Evolutionary conservation across 2,329 filamentous ascomycete genomes (phyloP), one percentile per base, ranked within the genome.

Genomic region (Berkeleyomyces rouxiae): DNA sequence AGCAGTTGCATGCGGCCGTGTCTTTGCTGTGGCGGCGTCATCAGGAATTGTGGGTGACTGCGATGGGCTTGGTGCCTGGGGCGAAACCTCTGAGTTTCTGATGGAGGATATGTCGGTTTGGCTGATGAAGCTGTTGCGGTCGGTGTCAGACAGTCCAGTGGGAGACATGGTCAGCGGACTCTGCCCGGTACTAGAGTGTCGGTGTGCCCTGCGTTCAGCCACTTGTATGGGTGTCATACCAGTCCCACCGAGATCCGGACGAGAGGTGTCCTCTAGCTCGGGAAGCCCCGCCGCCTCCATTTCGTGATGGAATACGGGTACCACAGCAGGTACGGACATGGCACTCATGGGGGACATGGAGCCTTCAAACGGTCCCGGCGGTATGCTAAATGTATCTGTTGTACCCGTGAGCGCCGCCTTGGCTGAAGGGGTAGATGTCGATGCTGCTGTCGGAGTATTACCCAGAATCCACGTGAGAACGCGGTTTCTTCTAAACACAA

Each of bases 381-480:
- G 9, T 42, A 42, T 40, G 4, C 46, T 49, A 4, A 49, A 55
- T 3, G 61, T 58, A 5, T 63, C 63, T 3, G 74, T 77, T 2
- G 75, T 76, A 60, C 76, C 69, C 0, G 78, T 79, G 0, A 72
- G 23, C 23, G 23, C 69, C 0, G 74, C 72, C 67, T 82, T 81
- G 55, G 73, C 71, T 57, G 64, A 23, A 23, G 23, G 64, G 36
- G 66, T 69, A 1, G 70, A 68, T 61, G 79, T 76, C 9, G 37
- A 10, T 13, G 4, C 31, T 13, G 46, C 23, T 42, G 43, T 13
- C 11, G 51, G 37, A 13, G 51, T 58, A 23, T 23, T 23, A 7
- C 75, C 76, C 61, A 73, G 74, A 61, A 83, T 75, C 81, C 81
- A 84, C 1, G 74, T 75, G 9, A 76, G 68, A 67, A 83, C 78